Base-by-base conservation (phyloP, 768 basidiomycete species). In the Zangia roseola region DNA sequence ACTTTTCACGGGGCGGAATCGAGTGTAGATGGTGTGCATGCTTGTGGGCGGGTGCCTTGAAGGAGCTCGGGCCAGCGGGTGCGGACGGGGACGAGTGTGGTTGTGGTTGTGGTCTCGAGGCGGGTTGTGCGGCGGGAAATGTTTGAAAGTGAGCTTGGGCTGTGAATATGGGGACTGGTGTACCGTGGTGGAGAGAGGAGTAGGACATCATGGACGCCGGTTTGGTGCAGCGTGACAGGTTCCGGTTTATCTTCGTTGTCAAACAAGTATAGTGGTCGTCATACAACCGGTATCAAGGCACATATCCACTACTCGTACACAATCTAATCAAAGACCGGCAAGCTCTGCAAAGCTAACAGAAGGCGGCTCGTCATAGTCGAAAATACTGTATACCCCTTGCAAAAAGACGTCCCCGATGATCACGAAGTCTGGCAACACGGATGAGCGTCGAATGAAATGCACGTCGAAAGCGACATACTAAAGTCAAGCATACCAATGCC, bases 11-110 rank as follows among this genome's bases (percentile, higher is more conserved):
- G 3, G 88, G 91, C 3, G 90, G 90, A 26, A 93, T 91, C 2
- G 87, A 83, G 62, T 93, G 90, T 2, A 92, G 69, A 63, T 92
- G 88, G 64, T 92, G 91, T 0, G 90, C 90, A 74, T 91, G 88
- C 56, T 86, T 89, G 68, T 92, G 91, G 2, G 91, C 90, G 8
- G 87, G 86, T 2, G 86, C 80, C 53, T 75, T 79, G 71, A 86
- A 87, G 0, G 76, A 52, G 4, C 47, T 53, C 14, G 47, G 43
- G 21, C 43, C 53, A 13, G 51, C 38, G 16, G 54, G 52, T 21
- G 47, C 39, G 14, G 67, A 47, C 2, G 64, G 47, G 3, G 55
- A 51, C 16, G 51, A 30, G 17, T 50, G 62, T 2, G 54, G 34
- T 41, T 49, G 54, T 2, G 33, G 49, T 31, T 21, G 49, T 5